Evolutionary conservation across 495 filamentous ascomycete species (phyloP).

Genomic region (Trypethelium eluteriae): DNA sequence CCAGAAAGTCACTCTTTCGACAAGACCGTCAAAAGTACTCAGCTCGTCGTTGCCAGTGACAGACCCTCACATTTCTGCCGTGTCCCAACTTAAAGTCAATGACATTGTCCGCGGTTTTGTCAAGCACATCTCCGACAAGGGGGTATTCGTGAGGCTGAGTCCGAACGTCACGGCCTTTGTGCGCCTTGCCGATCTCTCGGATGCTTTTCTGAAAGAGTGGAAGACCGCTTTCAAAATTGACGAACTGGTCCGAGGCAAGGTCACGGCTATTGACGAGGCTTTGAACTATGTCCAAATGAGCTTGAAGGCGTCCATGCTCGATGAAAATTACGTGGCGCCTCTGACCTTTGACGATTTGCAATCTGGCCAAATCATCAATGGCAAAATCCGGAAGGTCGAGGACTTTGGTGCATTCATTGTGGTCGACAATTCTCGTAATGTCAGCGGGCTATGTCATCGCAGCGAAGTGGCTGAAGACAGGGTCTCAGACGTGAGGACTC

Average conservation of each 20-base stretch:
- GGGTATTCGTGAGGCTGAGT: conserved; percentile 74
- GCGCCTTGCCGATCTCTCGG: conserved; percentile 78
- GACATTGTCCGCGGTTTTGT: conserved; percentile 84
- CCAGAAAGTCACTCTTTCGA: conserved; percentile 72
- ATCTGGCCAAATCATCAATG: conserved; percentile 71
- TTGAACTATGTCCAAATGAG: conserved; percentile 74
- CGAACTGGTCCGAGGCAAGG: conserved; percentile 80
- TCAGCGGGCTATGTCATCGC: conserved; percentile 86
- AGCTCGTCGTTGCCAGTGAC: conserved; percentile 77
- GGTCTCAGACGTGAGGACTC: conserved; percentile 67
- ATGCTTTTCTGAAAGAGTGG: conserved; percentile 90
- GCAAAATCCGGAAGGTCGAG: conserved; percentile 84
- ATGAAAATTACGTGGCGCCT: conserved; percentile 66
- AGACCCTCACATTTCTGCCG: conserved; percentile 66
- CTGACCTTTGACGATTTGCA: conserved; percentile 63
- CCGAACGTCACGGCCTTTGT: conserved; percentile 73
- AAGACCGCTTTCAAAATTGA: conserved; percentile 77
- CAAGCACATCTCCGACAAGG: conserved; percentile 75
- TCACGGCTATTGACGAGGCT: conserved; percentile 57
- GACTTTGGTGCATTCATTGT: conserved; percentile 92
- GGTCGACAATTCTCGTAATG: conserved; percentile 71
- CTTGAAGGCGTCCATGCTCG: conserved; percentile 73
- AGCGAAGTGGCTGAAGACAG: conserved; percentile 78
- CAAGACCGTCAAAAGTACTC: conserved; percentile 77
- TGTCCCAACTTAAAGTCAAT: conserved; percentile 63